Evolutionary conservation across 2,329 filamentous ascomycete genomes (phyloP).

Genomic region (Fusarium albidum): DNA sequence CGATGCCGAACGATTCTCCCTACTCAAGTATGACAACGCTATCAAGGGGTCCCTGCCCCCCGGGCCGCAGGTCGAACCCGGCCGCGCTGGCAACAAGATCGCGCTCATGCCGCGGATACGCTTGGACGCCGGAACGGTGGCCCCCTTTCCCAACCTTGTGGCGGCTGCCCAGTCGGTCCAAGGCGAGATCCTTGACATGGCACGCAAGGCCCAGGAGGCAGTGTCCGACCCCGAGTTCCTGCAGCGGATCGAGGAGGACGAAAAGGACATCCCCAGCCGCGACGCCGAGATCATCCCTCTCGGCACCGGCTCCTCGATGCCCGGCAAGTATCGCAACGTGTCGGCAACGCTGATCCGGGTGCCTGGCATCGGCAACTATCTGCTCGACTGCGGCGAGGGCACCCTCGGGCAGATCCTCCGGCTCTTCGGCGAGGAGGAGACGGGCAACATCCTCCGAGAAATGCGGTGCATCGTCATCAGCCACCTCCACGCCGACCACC

Average conservation of each 20-base stretch:
- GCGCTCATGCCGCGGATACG: conserved; percentile 57
- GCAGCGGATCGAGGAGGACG: conserved; percentile 57
- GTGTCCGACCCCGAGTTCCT: conserved; percentile 56
- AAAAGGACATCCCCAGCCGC: conserved; percentile 73
- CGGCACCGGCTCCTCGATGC: conserved; percentile 88
- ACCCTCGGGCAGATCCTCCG: conserved; percentile 88
- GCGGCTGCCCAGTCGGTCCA: conserved; percentile 51
- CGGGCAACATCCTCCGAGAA: conserved; percentile 77
- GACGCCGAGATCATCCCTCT: conserved; percentile 87
- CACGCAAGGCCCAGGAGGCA: conserved; percentile 54
- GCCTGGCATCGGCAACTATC: conserved; percentile 84
- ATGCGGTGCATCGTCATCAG: conserved; percentile 90
- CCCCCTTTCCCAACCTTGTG: conserved; percentile 57
- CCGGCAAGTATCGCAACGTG: conserved; percentile 95
- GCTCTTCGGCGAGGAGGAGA: conserved; percentile 70
- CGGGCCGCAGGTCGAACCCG: conserved; percentile 47
- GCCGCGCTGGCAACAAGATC: conserved; percentile 54
- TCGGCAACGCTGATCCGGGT: conserved; percentile 86
- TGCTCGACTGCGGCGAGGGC: conserved; percentile 92
- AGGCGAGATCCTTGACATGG: conserved; percentile 59
- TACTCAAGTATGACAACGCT: conserved; percentile 71
- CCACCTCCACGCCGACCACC: conserved; percentile 95
- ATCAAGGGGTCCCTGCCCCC: conserved; percentile 36
- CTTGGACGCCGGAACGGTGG: conserved; percentile 55
- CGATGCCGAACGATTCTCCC: conserved; percentile 75